These are phyloP conservation scores for Petunia axillaris DNA, from an alignment of 257 asterid genomes.

Conservation along the genomic window DNA sequence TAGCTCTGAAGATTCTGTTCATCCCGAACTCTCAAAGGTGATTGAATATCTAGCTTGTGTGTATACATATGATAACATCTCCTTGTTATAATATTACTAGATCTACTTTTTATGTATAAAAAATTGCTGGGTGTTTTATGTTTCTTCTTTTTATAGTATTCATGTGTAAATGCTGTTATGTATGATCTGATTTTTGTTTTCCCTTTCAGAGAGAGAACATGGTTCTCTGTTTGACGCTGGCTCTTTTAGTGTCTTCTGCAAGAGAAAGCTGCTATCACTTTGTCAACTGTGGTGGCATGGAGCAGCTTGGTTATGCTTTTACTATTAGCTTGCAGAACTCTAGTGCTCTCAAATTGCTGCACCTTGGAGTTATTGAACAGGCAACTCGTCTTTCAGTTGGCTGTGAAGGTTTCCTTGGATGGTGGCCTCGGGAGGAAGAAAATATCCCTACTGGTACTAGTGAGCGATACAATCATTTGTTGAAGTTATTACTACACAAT, in stretches of 20 bases:
- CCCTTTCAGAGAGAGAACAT: slow-evolving; percentile 69
- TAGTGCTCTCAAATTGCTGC: slow-evolving; percentile 52
- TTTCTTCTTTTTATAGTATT: slow-evolving; percentile 6
- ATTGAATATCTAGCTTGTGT: slow-evolving; percentile 21
- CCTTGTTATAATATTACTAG: background rate
- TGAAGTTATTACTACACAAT: slow-evolving; percentile 82
- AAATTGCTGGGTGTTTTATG: background rate
- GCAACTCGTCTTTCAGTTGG: slow-evolving; percentile 87
- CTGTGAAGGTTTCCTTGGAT: slow-evolving; percentile 87
- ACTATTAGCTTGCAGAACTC: slow-evolving; percentile 49
- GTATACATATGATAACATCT: slow-evolving; percentile 28
- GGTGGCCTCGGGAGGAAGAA: slow-evolving; percentile 90
- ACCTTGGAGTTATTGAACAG: slow-evolving; percentile 76
- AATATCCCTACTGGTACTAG: slow-evolving; percentile 72
- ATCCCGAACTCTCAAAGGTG: slow-evolving; percentile 69
- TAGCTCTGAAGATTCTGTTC: slow-evolving; percentile 48
- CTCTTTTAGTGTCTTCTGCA: slow-evolving; percentile 78
- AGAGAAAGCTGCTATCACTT: slow-evolving; percentile 81
- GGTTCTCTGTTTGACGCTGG: slow-evolving; percentile 64
- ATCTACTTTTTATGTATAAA: slow-evolving; percentile 24
- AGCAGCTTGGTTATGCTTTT: slow-evolving; percentile 77
- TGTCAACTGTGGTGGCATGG: slow-evolving; percentile 84
- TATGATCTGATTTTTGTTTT: slow-evolving; percentile 26
- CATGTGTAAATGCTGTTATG: slow-evolving; percentile 28
- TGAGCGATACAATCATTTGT: slow-evolving; percentile 81